These are phyloP conservation scores for Gloeopeniophorella convolvens DNA, from an alignment of 768 basidiomycete genomes.

Conservation along the genomic window DNA sequence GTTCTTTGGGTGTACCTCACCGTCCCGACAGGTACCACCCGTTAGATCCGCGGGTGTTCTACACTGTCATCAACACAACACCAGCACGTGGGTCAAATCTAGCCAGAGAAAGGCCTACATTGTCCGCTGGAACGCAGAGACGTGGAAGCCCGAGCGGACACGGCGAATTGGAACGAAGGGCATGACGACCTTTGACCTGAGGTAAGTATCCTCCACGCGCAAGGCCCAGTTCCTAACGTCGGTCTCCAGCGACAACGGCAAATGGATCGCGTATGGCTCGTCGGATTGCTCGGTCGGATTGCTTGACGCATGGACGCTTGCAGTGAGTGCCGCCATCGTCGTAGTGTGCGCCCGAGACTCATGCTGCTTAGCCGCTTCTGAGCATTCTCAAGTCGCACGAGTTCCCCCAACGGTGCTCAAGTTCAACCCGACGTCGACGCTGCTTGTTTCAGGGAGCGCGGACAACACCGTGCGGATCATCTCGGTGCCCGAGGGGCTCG, in stretches of 20 bases:
- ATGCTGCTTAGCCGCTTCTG: conserved; percentile 57
- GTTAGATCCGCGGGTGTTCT: conserved; percentile 44
- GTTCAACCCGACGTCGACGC: conserved; percentile 77
- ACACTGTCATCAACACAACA: conserved; percentile 65
- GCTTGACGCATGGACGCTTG: conserved; percentile 69
- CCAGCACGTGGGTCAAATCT: conserved; percentile 52
- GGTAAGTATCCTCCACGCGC: conserved; percentile 40
- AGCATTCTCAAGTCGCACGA: conserved; percentile 92
- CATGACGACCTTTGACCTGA: conserved; percentile 83
- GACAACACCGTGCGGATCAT: conserved; percentile 84
- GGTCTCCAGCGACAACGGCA: conserved; percentile 63
- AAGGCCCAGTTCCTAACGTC: neutral
- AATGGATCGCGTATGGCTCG: conserved; percentile 75
- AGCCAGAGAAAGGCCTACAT: conserved; percentile 55
- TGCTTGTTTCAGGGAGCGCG: conserved; percentile 84
- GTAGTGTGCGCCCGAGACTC: conserved; percentile 1
- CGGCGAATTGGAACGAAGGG: conserved; percentile 75
- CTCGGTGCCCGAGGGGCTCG: conserved; percentile 53
- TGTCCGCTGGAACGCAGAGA: conserved; percentile 64
- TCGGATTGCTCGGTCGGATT: conserved; percentile 84
- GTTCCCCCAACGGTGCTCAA: conserved; percentile 85
- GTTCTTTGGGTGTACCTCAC: neutral
- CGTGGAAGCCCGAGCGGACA: conserved; percentile 59
- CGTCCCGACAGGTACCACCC: conserved; percentile 48
- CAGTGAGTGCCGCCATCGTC: conserved; percentile 39